Base-by-base conservation (phyloP, 108 stramenopile species). In the Cyclotella baltica region DNA sequence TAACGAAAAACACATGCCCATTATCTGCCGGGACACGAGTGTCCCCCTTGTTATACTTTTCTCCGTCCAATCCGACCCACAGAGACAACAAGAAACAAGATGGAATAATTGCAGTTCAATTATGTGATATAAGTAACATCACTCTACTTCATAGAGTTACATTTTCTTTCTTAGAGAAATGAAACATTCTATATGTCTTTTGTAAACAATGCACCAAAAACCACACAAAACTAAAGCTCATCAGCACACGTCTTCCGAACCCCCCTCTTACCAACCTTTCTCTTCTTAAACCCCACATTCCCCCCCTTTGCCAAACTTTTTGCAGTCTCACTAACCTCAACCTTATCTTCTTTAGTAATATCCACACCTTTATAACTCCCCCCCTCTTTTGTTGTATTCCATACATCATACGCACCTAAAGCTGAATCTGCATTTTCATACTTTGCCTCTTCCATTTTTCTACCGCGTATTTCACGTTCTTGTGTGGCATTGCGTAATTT, bases 381-480 rank as follows among this genome's bases (percentile, higher is more conserved):
- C 8, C 55, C 70, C 63, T 46, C 28, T 15, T 73, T 59, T 28
- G 67, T 20, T 11, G 37, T 66, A 55, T 71, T 72, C 89, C 89
- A 91, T 28, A 89, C 89, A 82, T 92, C 88, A 73, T 89, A 93
- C 19, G 91, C 91, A n/a, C 94, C 94, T 55, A 95, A 65, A 6
- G 94, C 94, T 18, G 90, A 91, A 87, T 95, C 94, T 4, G 89
- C 89, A 81, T 91, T 92, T 28, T 86, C 84, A 15, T 85, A 85
- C 66, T 86, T 90, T 29, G 92, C 90, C 82, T 92, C 92, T 64
- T 95, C 94, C 90, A 93, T 89, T 64, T 70, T 81, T 66, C 94
- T 71, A 29, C 63, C 83, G 28, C 82, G 78, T 2, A 71, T 73
- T 61, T 90, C 82, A 36, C 51, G 50, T 20, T 77, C 80, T 56